phyloP scores from a whole-genome alignment of 345 rosid genomes.

The Hypericum androsaemum region DNA sequence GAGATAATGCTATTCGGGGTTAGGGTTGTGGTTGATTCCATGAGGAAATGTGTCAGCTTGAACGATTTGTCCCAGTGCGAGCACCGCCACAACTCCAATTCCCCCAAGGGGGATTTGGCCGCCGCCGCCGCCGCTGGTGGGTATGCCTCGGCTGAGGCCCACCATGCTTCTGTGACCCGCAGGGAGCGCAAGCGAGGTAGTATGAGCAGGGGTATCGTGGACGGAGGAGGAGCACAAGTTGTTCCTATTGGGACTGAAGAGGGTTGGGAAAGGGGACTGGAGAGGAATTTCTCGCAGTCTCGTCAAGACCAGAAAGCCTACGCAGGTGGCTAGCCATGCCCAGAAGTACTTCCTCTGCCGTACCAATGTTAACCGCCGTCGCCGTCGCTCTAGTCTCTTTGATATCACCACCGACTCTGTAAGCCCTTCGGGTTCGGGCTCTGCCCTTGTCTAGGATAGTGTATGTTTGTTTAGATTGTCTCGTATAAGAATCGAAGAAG shows the following conservation, averaged over 20 bases:
- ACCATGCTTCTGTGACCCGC: constrained; percentile 29
- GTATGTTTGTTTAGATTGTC: no score
- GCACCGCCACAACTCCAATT: no score
- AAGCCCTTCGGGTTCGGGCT: no score
- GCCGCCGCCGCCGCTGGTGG: constrained; percentile 30
- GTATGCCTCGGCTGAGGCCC: constrained; percentile 73
- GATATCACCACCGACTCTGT: constrained; percentile 85
- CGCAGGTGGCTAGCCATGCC: constrained; percentile 97
- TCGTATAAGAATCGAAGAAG: no score
- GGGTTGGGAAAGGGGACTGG: constrained; percentile 93
- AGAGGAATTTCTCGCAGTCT: constrained; percentile 81
- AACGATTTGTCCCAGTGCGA: constrained; percentile 72
- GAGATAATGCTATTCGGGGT: constrained; percentile 92
- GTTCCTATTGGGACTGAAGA: constrained; percentile 73
- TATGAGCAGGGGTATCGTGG: constrained; percentile 70
- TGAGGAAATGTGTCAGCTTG: constrained; percentile 88
- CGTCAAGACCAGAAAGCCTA: constrained; percentile 79
- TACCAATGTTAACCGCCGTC: constrained; percentile 73
- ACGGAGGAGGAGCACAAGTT: constrained; percentile 91
- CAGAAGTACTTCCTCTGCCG: constrained; percentile 87
- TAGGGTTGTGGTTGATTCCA: constrained; percentile 77
- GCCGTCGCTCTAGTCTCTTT: constrained; percentile 85
- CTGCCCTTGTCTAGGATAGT: no score
- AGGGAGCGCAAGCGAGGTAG: constrained; percentile 87
- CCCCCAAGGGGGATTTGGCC: constrained; percentile 1